Base-by-base conservation (phyloP, 2,329 filamentous ascomycete species). In the Exophiala dermatitidis region DNA sequence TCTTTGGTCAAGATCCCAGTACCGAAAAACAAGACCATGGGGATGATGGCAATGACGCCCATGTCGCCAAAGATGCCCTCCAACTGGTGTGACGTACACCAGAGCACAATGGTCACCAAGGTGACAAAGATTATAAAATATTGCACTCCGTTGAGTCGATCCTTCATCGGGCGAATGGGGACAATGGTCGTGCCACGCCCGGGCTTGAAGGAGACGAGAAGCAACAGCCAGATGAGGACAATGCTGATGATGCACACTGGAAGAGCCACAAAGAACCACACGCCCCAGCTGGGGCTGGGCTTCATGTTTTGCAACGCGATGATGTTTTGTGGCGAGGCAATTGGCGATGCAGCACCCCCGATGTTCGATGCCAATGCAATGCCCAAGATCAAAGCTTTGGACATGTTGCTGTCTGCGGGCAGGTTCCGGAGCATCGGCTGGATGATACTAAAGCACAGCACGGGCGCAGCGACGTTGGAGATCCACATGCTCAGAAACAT, bases 401-500 rank as follows among this genome's bases (percentile, higher is more conserved):
- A 89, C 84, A 97, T 97, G 69, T 85, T 80, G 10, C 90, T 95
- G 65, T 93, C 90, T 0, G 87, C 80, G 0, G 91, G 87, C 33
- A 98, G 79, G 58, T 96, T 98, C 56, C 93, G 88, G 30, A 98
- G 79, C 74, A 98, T 90, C 2, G 94, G 93, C 78, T 95, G 90
- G 56, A 98, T 95, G 65, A 98, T 96, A 19, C 90, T 95, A 70
- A 94, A 97, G 75, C 93, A 98, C 36, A 98, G 79, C 6, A 98
- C 93, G 0, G 93, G 93, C 1, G 94, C 91, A 1, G 93, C 93
- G 30, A 98, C 94, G 63, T 98, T 98, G 72, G 90, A 95, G 66
- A 98, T 97, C 77, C 95, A 89, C 93, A 98, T 98, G 64, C 90
- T 96, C 5, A 94, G 86, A 68, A 98, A 94, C 66, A 93, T 94